Conservation (phyloP, 805 yeast species). For the Saccharomycopsis fermentans region DNA sequence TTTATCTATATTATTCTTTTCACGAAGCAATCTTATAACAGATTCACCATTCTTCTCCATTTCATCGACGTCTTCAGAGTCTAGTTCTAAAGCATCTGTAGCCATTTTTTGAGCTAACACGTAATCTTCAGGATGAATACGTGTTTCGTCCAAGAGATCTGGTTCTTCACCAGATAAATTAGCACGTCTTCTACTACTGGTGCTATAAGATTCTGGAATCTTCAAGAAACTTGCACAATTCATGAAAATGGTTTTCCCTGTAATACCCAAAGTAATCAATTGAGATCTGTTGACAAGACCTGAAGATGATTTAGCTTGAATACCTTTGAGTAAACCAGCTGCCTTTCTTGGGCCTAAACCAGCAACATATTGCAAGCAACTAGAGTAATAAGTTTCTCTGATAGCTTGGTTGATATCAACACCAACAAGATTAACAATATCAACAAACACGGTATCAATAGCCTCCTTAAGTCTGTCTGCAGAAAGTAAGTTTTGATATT, state of each 20-base stretch:
- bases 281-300: slow-evolving; percentile 61
- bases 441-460: slow-evolving; percentile 75
- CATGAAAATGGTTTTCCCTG: slow-evolving; percentile 74
- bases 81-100: slow-evolving; percentile 92
- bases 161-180: slow-evolving; percentile 33
- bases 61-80: slow-evolving; percentile 83
- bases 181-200: slow-evolving; percentile 29
- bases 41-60: slow-evolving; percentile 64
- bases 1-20: slow-evolving; percentile 60
- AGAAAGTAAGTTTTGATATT: slow-evolving; percentile 62
- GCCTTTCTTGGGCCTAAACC: slow-evolving; percentile 97
- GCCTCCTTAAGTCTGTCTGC: slow-evolving; percentile 55
- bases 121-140: slow-evolving; percentile 97
- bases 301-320: slow-evolving; percentile 55
- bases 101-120: slow-evolving; percentile 96
- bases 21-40: slow-evolving; percentile 61
- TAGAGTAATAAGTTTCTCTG: slow-evolving; percentile 61
- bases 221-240: slow-evolving; percentile 87
- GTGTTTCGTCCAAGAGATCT: slow-evolving; percentile 83
- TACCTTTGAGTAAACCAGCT: slow-evolving; percentile 69
- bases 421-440: slow-evolving; percentile 83
- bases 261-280: slow-evolving; percentile 67
- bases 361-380: slow-evolving; percentile 63
- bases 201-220: slow-evolving; percentile 45
- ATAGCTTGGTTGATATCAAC: slow-evolving; percentile 88